Percentiles rank a stretch among this genome's conserved stretches.
phyloP scores from a whole-genome alignment of 2,329 filamentous ascomycete genomes.

The Aspergillus fructus region DNA sequence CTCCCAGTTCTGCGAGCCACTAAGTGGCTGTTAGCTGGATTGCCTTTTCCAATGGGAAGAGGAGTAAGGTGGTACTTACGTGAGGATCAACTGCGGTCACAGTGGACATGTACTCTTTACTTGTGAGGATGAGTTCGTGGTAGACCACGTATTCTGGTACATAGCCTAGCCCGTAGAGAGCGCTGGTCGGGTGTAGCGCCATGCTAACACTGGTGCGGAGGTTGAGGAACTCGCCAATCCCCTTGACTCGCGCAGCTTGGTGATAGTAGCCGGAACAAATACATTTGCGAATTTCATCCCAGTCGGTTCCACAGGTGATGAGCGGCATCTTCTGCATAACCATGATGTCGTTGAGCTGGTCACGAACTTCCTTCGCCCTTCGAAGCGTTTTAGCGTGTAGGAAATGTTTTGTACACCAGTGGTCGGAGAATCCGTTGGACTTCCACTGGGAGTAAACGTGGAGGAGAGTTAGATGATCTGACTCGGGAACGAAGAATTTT shows the following conservation, averaged over 20 bases:
- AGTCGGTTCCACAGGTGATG: constrained; percentile 88
- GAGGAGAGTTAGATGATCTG: constrained; percentile 90
- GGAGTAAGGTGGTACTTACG: constrained; percentile 33
- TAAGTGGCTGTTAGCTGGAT: constrained; percentile 16
- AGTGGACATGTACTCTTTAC: constrained; percentile 96
- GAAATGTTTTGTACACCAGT: constrained; percentile 92
- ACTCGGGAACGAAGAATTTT: constrained; percentile 98
- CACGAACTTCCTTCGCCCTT: constrained; percentile 87
- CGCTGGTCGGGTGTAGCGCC: constrained; percentile 89
- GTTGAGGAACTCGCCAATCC: constrained; percentile 96
- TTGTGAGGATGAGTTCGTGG: constrained; percentile 94
- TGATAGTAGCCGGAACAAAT: constrained; percentile 99
- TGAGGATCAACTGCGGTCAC: constrained; percentile 95
- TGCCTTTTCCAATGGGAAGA: not conserved
- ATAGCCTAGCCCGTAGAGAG: constrained; percentile 88
- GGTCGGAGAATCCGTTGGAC: constrained; percentile 82
- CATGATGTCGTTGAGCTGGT: constrained; percentile 94
- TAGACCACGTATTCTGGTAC: constrained; percentile 97
- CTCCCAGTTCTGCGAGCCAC: constrained; percentile 94
- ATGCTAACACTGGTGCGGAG: constrained; percentile 91
- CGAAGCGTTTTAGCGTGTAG: constrained; percentile 91
- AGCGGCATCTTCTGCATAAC: constrained; percentile 87
- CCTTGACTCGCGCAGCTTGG: constrained; percentile 93
- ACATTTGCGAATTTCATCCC: constrained; percentile 92
- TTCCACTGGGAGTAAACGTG: constrained; percentile 97